phyloP scores from a whole-genome alignment of 192 early-diverging fungal genomes.

The Geranomyces michiganensis region DNA sequence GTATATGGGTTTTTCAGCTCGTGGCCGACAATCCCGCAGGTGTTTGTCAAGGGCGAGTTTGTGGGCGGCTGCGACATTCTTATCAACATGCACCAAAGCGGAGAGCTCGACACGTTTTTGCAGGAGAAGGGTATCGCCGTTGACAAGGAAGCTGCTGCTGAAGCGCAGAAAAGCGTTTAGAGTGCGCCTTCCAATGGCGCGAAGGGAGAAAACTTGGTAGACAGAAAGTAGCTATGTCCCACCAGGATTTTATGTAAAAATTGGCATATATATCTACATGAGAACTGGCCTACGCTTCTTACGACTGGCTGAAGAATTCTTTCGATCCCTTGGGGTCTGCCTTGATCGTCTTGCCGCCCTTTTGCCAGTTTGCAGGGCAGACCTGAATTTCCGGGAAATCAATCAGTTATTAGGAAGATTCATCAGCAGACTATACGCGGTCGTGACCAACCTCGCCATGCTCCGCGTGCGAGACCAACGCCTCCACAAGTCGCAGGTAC shows the following conservation, averaged over 20 bases:
- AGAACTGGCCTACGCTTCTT: neutral
- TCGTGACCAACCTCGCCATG: slow-evolving; percentile 5
- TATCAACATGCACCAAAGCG: slow-evolving; percentile 82
- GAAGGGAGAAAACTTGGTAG: too few species aligned
- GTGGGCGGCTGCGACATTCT: slow-evolving; percentile 95
- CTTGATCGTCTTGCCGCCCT: slow-evolving; percentile 53
- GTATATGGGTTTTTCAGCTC: slow-evolving; percentile 33
- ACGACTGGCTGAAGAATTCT: slow-evolving; percentile 46
- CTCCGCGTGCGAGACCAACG: slow-evolving; percentile 90
- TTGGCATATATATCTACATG: slow-evolving; percentile 46
- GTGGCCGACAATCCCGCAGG: slow-evolving; percentile 97
- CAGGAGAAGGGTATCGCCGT: slow-evolving; percentile 72
- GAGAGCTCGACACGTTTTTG: slow-evolving; percentile 82
- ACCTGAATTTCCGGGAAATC: slow-evolving; percentile 30
- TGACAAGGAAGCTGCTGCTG: slow-evolving; percentile 16
- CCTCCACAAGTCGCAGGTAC: slow-evolving; percentile 85
- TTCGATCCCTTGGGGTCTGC: slow-evolving; percentile 46
- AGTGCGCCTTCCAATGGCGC: too few species aligned
- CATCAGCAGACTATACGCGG: slow-evolving; percentile 1
- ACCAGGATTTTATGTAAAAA: too few species aligned
- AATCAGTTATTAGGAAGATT: neutral
- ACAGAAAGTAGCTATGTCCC: too few species aligned
- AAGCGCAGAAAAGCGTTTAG: neutral
- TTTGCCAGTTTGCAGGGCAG: slow-evolving; percentile 62
- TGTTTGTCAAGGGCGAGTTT: slow-evolving; percentile 95